Evolutionary conservation across 495 filamentous ascomycete genomes (phyloP).

Genomic region (Chaetomium cochliodes): DNA sequence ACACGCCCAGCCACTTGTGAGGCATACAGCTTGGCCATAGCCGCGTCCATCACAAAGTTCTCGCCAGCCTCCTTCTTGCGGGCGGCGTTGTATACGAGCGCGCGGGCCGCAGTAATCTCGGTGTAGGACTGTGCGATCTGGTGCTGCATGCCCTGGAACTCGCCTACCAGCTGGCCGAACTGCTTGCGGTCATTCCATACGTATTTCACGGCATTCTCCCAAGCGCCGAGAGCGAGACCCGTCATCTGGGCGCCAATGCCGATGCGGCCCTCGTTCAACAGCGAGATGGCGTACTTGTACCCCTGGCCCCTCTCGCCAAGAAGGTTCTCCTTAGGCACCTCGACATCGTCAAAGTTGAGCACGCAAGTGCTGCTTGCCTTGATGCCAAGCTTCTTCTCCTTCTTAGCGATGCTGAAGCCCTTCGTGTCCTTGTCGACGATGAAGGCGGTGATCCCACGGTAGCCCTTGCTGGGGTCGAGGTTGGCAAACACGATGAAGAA

Average conservation of each 20-base stretch:
- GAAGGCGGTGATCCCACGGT: slow-evolving; percentile 96
- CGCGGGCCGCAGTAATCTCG: slow-evolving; percentile 86
- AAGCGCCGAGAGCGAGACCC: slow-evolving; percentile 89
- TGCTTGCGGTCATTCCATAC: slow-evolving; percentile 96
- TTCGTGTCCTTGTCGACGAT: slow-evolving; percentile 85
- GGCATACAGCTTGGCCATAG: slow-evolving; percentile 96
- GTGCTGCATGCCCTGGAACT: slow-evolving; percentile 99
- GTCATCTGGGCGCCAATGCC: slow-evolving; percentile 99
- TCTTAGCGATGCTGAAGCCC: slow-evolving; percentile 96
- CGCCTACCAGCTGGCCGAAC: slow-evolving; percentile 87
- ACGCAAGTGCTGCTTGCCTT: slow-evolving; percentile 93
- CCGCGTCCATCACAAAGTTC: slow-evolving; percentile 91
- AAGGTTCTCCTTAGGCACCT: slow-evolving; percentile 80
- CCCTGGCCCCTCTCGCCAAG: slow-evolving; percentile 86
- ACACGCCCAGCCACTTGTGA: slow-evolving; percentile 91
- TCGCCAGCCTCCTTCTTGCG: slow-evolving; percentile 97
- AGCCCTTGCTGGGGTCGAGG: slow-evolving; percentile 79
- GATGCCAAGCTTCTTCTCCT: slow-evolving; percentile 99
- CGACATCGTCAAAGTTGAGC: slow-evolving; percentile 95
- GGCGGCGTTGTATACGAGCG: slow-evolving; percentile 93
- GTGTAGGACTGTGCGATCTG: slow-evolving; percentile 96
- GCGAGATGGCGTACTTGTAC: slow-evolving; percentile 94
- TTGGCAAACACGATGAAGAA: slow-evolving; percentile 99
- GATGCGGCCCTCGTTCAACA: slow-evolving; percentile 97
- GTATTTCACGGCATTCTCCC: slow-evolving; percentile 88